Evolutionary conservation across 2,329 filamentous ascomycete genomes (phyloP).

Genomic region (Venturia carpophila): DNA sequence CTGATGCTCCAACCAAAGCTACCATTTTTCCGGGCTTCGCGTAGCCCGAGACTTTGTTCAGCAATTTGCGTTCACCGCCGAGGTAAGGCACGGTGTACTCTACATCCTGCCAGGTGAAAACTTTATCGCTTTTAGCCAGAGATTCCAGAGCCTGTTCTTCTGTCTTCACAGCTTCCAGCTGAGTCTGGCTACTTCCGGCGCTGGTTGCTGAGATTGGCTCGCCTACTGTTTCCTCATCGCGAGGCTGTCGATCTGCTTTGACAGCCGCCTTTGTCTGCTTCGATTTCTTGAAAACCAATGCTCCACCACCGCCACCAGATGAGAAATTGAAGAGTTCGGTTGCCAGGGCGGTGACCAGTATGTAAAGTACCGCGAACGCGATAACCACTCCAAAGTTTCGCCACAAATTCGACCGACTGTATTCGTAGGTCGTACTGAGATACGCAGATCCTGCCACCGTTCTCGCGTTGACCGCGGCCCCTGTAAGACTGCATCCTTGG

Average conservation of each 20-base stretch:
- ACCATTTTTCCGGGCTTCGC: conserved; percentile 50
- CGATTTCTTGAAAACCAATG: conserved; percentile 62
- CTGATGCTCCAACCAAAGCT: conserved; percentile 52
- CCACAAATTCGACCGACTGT: conserved; percentile 53
- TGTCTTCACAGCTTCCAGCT: neutral
- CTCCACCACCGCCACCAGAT: conserved; percentile 57
- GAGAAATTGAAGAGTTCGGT: conserved; percentile 32
- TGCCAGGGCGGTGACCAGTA: conserved; percentile 54
- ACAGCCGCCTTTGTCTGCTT: conserved; percentile 44
- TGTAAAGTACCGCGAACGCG: conserved; percentile 53
- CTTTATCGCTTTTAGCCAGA: conserved; percentile 27
- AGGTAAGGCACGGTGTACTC: conserved; percentile 48
- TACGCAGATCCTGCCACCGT: conserved; percentile 56
- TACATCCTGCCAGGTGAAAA: conserved; percentile 48
- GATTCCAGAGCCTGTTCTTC: conserved; percentile 29
- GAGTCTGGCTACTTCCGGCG: neutral
- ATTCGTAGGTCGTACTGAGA: conserved; percentile 48
- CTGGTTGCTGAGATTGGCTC: conserved; percentile 31
- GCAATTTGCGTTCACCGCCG: conserved; percentile 42
- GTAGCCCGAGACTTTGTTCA: conserved; percentile 48
- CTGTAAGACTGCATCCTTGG: conserved; percentile 44
- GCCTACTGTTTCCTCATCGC: conserved; percentile 25
- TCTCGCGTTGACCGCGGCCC: conserved; percentile 46
- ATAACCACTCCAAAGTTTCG: conserved; percentile 21
- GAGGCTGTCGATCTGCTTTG: conserved; percentile 19